phyloP scores from a whole-genome alignment of 2,329 filamentous ascomycete species.

The Fusarium sp. region DNA sequence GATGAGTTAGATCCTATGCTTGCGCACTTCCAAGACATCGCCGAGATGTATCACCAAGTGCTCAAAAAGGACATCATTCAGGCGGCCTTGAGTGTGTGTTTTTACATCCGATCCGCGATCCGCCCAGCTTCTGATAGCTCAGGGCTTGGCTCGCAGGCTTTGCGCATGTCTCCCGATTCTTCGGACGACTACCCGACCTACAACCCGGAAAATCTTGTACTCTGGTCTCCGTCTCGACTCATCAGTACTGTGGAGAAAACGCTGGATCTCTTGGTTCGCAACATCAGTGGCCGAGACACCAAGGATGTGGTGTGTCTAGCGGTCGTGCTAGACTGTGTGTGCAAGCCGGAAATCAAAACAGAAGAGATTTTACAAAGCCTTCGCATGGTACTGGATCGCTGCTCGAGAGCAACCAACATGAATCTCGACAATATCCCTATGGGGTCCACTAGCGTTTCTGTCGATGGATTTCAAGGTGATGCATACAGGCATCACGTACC shows the following conservation, averaged over 20 bases:
- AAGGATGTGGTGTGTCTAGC: conserved; percentile 66
- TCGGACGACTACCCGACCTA: conserved; percentile 55
- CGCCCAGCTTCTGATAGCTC: conserved; percentile 51
- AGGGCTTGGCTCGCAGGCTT: conserved; percentile 51
- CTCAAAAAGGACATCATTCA: conserved; percentile 69
- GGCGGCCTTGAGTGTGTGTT: conserved; percentile 69
- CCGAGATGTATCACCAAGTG: conserved; percentile 68
- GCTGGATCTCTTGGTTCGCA: conserved; percentile 61
- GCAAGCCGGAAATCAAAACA: conserved; percentile 57
- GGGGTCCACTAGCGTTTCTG: conserved; percentile 12
- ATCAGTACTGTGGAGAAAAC: conserved; percentile 63
- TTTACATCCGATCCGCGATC: conserved; percentile 62
- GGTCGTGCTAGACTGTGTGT: conserved; percentile 63
- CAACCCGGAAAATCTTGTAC: conserved; percentile 55
- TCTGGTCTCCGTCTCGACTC: conserved; percentile 61
- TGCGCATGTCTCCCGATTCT: conserved; percentile 55
- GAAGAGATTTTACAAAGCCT: conserved; percentile 61
- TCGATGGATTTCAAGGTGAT: conserved; percentile 46
- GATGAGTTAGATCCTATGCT: conserved; percentile 67
- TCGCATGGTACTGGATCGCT: conserved; percentile 61
- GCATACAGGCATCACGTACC: conserved; percentile 50
- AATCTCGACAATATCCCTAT: conserved; percentile 56
- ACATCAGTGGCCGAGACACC: conserved; percentile 65
- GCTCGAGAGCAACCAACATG: conserved; percentile 61
- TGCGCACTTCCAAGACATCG: conserved; percentile 63